Evolutionary conservation across 2,329 filamentous ascomycete species (phyloP), one percentile per base, ranked within the genome.

Genomic region (Fusarium sacchari): DNA sequence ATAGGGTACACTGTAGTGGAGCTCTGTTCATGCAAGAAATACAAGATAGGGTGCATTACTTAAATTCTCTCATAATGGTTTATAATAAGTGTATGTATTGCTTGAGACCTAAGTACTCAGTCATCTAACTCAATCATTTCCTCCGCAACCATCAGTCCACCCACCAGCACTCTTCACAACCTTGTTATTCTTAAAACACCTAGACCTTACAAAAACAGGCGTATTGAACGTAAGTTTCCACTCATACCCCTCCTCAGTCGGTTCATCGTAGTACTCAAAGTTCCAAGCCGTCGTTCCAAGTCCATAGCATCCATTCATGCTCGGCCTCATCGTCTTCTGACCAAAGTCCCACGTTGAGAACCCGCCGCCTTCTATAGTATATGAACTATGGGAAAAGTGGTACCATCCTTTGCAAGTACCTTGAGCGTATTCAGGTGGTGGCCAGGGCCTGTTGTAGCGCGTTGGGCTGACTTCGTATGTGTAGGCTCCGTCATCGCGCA

Each of bases 271-370:
- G 6, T 66, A 66, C 20, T 49, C 24, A 18, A 68, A 68, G 5
- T 36, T 32, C 61, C 65, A 55, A 14, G n/a, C 28, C 13, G 36
- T 60, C 7, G 65, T 66, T 1, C 65, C 53, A 14, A 65, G 42
- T 3, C 61, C 61, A 26, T 53, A 68, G 0, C 53, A 68, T 2
- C 46, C 40, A 60, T 60, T 20, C 61, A 66, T 68, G 4, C 40
- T 60, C 1, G 61, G 47, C 15, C 28, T 39, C 61, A 68, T 65
- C 4, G 65, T 68, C 14, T 66, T 20, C 18, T 66, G 61, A 0
- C 47, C 65, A n/a, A 26, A 60, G 4, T 68, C 65, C 53, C 65
- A 68, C 0, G 53, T 66, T 0, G 65, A 68, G 24, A 68, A 66
- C 0, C 65, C 53, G 1, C 61, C 65, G 1, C 61, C 65, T 4